Conservation (phyloP, 2,329 filamentous ascomycete genomes). For the Trichothecium sympodiale region DNA sequence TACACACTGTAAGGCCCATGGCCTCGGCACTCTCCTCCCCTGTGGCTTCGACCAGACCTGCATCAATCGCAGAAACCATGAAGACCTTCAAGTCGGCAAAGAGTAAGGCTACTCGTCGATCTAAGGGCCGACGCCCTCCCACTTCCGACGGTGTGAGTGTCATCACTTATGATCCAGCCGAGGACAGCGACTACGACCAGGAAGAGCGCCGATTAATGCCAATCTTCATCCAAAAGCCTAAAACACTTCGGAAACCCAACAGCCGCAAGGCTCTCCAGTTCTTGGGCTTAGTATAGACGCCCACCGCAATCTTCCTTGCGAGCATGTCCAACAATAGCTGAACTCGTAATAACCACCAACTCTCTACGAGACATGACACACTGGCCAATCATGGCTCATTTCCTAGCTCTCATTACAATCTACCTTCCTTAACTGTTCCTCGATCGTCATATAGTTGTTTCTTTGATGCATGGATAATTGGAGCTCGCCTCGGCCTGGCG, state of each 20-base stretch:
- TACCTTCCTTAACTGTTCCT: too few relatives aligned
- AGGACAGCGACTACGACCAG: slow-evolving; percentile 31
- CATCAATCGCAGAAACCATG: slow-evolving; percentile 23
- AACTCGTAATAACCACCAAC: too few relatives aligned
- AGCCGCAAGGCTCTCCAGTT: slow-evolving; percentile 43
- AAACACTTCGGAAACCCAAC: slow-evolving; percentile 24
- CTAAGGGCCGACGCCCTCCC: not conserved
- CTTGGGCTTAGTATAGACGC: slow-evolving; percentile 31
- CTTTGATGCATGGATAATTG: too few relatives aligned
- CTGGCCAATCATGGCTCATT: too few relatives aligned
- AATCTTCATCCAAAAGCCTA: slow-evolving; percentile 26
- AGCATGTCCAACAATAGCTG: too few relatives aligned
- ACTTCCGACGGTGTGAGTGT: slow-evolving; percentile 16
- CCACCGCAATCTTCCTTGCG: too few relatives aligned
- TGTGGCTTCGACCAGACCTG: slow-evolving; percentile 12
- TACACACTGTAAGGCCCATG: not conserved
- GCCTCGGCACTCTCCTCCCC: slow-evolving; percentile 6
- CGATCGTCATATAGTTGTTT: too few relatives aligned
- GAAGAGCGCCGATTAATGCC: slow-evolving; percentile 44
- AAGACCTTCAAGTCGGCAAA: slow-evolving; percentile 17
- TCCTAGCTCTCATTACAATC: too few relatives aligned
- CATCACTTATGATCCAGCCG: slow-evolving; percentile 22
- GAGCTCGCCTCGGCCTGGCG: too few relatives aligned
- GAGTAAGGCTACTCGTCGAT: slow-evolving; percentile 7
- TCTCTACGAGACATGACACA: too few relatives aligned